Evolutionary conservation across 148 eudicot species (phyloP).

Genomic region (Diospyros lotus): DNA sequence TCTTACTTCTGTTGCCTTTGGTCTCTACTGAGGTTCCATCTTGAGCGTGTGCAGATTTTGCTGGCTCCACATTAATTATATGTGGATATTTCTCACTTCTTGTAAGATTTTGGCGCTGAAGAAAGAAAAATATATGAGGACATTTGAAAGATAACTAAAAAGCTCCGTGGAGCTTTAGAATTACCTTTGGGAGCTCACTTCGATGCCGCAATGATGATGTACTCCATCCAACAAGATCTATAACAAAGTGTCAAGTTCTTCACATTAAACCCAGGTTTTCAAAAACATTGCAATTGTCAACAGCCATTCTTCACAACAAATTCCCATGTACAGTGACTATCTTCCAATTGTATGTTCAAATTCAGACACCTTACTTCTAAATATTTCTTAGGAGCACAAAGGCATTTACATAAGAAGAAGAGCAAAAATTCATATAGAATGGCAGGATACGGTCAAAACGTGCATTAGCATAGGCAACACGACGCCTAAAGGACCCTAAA

Average conservation of each 20-base stretch:
- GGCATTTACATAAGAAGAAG: neutral
- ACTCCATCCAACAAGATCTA: slow-evolving; percentile 93
- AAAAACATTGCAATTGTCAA: neutral
- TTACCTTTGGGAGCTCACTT: slow-evolving; percentile 77
- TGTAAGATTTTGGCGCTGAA: slow-evolving; percentile 38
- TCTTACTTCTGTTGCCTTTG: slow-evolving; percentile 25
- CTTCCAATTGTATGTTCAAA: neutral
- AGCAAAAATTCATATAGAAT: neutral
- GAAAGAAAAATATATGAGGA: slow-evolving; percentile 5
- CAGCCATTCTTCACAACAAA: neutral
- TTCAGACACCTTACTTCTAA: neutral
- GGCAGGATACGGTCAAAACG: slow-evolving; percentile 78
- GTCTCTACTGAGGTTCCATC: slow-evolving; percentile 27
- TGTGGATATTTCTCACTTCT: slow-evolving; percentile 65
- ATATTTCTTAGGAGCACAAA: neutral
- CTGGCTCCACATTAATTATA: slow-evolving; percentile 46
- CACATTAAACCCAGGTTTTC: neutral
- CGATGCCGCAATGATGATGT: slow-evolving; percentile 69
- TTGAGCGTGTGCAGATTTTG: slow-evolving; percentile 17
- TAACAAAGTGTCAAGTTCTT: slow-evolving; percentile 35
- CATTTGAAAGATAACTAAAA: neutral
- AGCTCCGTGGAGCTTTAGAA: neutral
- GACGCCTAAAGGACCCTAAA: slow-evolving; percentile 66
- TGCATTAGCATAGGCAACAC: slow-evolving; percentile 79
- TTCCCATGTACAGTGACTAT: neutral